Evolutionary conservation across 345 rosid genomes (phyloP), one percentile per base, ranked within the genome.

Genomic region (Tarenaya hassleriana): DNA sequence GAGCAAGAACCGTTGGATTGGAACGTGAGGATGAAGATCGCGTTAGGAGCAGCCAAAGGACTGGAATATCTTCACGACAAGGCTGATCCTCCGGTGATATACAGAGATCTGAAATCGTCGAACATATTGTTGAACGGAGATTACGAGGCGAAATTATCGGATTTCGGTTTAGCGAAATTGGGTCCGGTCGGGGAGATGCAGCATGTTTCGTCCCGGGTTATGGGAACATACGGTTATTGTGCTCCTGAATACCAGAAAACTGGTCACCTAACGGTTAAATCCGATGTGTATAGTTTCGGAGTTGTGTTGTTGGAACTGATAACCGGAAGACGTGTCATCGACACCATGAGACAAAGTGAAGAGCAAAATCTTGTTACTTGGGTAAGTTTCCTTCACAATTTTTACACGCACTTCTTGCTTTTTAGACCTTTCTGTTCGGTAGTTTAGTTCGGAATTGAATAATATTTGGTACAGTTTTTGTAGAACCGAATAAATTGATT

Each of bases 231-330:
- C 13, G 94, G 97, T 6, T 89, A 89, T 49, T 89, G 97, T 10
- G 97, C 95, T 1, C 97, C 97, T 0, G 95, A 86, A 54, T 89
- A 86, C 53, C 94, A 86, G 43, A 75, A 78, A 65, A 77, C 88
- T 1, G 90, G 94, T 0, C 88, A 81, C 12, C 48, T 89, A 4
- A 81, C 95, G 0, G 69, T 73, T 1, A 86, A 81, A 58, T 86
- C 97, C 0, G 97, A 89, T 60, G 94, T 89, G 0, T 89, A 89
- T 62, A 83, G 90, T 54, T 86, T 86, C 19, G 97, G 97, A 18
- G 90, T 89, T 6, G 90, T 89, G 31, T 16, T 89, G 48, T 57
- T 89, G 71, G 97, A 89, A 60, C 56, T 83, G 52, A 86, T 89
- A 73, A 79, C 83, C 0, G 97, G 95, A 50, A 75, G 73, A 47